Percentiles rank a stretch among this genome's conserved stretches.
Conservation (phyloP, 352 stramenopile genomes). For the Globisporangium megalacanthum region DNA sequence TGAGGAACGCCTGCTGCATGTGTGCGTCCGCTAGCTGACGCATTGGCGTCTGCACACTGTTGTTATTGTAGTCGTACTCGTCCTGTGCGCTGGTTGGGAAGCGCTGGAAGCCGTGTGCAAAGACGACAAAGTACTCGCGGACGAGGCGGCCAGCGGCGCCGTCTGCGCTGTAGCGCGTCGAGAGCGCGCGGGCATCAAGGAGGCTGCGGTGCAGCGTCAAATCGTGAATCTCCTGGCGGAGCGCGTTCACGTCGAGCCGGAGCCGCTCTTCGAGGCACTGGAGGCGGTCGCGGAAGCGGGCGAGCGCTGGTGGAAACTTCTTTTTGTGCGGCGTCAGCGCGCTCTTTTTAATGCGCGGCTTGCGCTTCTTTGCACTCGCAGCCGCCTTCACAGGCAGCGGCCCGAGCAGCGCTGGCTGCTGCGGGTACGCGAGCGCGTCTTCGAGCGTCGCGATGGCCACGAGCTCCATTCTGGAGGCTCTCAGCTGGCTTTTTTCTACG, state of each 20-base stretch:
- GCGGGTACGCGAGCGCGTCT: constrained; percentile 9
- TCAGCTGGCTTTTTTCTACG: too few species aligned
- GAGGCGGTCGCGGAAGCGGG: constrained; percentile 20
- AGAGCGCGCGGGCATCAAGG: constrained; percentile 5
- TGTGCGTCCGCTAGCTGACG: constrained; percentile 4
- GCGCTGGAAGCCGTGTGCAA: constrained; percentile 15
- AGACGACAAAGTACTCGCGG: constrained; percentile 20
- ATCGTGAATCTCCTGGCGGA: constrained; percentile 22
- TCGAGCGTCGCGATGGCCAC: constrained; percentile 5
- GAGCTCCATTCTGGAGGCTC: too few species aligned
- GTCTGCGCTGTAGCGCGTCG: constrained; percentile 5
- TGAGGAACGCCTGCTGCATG: constrained; percentile 14
- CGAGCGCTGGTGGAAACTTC: constrained; percentile 7
- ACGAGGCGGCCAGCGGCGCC: constrained; percentile 10
- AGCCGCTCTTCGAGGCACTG: constrained; percentile 18
- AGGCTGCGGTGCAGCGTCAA: constrained; percentile 15
- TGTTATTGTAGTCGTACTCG: not conserved
- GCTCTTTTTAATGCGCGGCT: not conserved
- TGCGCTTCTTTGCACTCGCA: too few species aligned
- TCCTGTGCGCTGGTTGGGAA: not conserved
- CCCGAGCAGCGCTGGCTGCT: constrained; percentile 5
- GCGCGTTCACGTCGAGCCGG: constrained; percentile 21
- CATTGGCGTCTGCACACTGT: not conserved
- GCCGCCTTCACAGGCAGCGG: not conserved
- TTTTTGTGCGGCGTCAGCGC: constrained; percentile 5